These are phyloP conservation scores for Hanseniaspora lachancei DNA, from an alignment of 805 yeast genomes.

Conservation along the genomic window DNA sequence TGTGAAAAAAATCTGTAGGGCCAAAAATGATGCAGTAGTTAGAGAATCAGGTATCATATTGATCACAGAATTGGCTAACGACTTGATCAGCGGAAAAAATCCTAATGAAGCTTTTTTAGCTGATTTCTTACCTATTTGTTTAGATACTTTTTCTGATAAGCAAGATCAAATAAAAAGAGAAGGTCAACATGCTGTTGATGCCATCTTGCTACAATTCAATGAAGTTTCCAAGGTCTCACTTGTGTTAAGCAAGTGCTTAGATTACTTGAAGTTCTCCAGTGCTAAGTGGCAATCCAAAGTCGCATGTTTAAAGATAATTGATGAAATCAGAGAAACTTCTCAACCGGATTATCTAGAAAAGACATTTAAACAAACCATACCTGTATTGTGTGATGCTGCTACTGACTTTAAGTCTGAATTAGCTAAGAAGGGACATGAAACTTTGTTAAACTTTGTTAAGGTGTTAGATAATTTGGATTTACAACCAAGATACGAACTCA, in stretches of 20 bases:
- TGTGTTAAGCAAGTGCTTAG: conserved; percentile 47
- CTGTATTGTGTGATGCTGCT: conserved; percentile 74
- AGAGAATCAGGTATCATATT: conserved; percentile 67
- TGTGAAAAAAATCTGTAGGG: conserved; percentile 51
- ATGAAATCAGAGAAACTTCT: conserved; percentile 60
- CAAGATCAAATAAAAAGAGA: conserved; percentile 76
- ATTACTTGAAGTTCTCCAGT: conserved; percentile 53
- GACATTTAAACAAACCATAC: conserved; percentile 65
- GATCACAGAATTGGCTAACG: conserved; percentile 43
- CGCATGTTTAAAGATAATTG: conserved; percentile 62
- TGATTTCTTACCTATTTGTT: conserved; percentile 47
- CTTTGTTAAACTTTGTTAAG: conserved; percentile 57
- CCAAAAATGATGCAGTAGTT: conserved; percentile 58
- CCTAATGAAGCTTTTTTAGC: conserved; percentile 67
- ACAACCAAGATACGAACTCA: conserved; percentile 68
- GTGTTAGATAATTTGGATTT: conserved; percentile 88
- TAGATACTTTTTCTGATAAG: conserved; percentile 72
- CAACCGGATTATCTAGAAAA: conserved; percentile 78
- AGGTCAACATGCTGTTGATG: conserved; percentile 66
- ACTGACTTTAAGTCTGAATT: conserved; percentile 96
- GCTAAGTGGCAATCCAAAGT: conserved; percentile 90
- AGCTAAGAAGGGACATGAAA: conserved; percentile 67
- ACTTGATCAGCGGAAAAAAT: conserved; percentile 44
- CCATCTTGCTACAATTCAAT: conserved; percentile 58
- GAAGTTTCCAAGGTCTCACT: conserved; percentile 65